Evolutionary conservation across 768 basidiomycete species (phyloP), one percentile per base, ranked within the genome.

Genomic region (Russula foetens): DNA sequence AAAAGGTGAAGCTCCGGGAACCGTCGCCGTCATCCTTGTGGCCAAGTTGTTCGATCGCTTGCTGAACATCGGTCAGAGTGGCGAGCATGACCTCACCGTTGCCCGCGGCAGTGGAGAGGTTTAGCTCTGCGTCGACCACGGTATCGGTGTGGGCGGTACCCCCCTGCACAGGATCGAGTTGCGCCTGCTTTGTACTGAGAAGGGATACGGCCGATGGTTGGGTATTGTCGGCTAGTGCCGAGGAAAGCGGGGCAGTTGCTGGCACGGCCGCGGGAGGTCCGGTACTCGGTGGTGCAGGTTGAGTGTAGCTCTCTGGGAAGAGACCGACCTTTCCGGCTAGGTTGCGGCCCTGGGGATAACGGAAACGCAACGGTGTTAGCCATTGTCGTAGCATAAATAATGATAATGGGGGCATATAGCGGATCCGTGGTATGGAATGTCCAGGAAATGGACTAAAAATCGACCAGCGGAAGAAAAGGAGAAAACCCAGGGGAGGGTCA

Each of bases 231-330:
- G 45, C 23, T 17, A 29, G 49, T 6, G 4, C 51, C 11, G 54
- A 38, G 9, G 53, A 35, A 26, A 55, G 14, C 0, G 46, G 23
- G 3, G 35, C 28, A 51, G 45, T 44, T 29, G 63, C 56, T 29
- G 68, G 29, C 6, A 39, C 39, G 12, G 65, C 54, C 38, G 39
- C 58, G 1, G 63, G 49, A 45, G 56, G 23, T 29, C 45, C 51
- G 31, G 58, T 59, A 24, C 45, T 48, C 17, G 71, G 64, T 23
- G 69, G 61, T 0, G 75, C 61, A 14, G 73, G 63, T 15, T 68
- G 69, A 0, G 95, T 96, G 69, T 98, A 98, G 63, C 83, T 86
- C 67, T 88, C 81, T 2, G 97, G 97, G 68, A 99, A 98, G 12
- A 99, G 76, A 3, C 97, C 97, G n/a, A 81, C 74, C 70, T 85